Base-by-base conservation (phyloP, 176 grass and related monocot species). In the Aegilops bicornis region DNA sequence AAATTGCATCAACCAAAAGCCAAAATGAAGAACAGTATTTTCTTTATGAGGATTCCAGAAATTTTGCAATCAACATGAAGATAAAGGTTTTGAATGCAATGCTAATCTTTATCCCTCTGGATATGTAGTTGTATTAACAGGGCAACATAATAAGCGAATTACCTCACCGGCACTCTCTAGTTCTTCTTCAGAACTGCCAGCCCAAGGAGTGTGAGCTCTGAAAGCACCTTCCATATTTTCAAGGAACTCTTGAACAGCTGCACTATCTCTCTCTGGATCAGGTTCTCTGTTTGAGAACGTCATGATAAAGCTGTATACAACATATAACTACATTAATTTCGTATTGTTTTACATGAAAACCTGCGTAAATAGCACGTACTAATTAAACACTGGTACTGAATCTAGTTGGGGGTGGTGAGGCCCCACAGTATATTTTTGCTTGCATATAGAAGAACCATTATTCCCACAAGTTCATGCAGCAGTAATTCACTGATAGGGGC, bases 121-220 rank as follows among this genome's bases (percentile, higher is more conserved):
- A 62, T 17, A 91, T 17, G 45, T 68, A 74, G 17, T 73, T 67
- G 7, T 80, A 80, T 10, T 75, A 75, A 39, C 60, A 59, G 76
- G 37, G 62, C 1, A 33, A 35, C 5, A 61, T 8, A 75, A 31
- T 52, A 89, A 87, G 74, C 22, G 70, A 85, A 85, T 92, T 94
- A 98, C 97, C 93, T 98, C 97, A 82, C 93, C 93, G 16, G 93
- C 94, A 88, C 94, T 94, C 82, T 98, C 97, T 52, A 96, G 90
- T 82, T 98, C 97, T 91, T 98, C 97, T 78, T 98, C 92, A 74
- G 97, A 98, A 91, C 97, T 91, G 47, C 92, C 93, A 88, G 97
- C 97, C 93, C 93, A 98, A 82, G 95, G 92, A 35, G 94, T 81
- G 80, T 98, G 94, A 43, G 88, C 87, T 81, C 94, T 91, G 84